phyloP scores from a whole-genome alignment of 768 basidiomycete species.

The Brasilioporus rufonigricans region DNA sequence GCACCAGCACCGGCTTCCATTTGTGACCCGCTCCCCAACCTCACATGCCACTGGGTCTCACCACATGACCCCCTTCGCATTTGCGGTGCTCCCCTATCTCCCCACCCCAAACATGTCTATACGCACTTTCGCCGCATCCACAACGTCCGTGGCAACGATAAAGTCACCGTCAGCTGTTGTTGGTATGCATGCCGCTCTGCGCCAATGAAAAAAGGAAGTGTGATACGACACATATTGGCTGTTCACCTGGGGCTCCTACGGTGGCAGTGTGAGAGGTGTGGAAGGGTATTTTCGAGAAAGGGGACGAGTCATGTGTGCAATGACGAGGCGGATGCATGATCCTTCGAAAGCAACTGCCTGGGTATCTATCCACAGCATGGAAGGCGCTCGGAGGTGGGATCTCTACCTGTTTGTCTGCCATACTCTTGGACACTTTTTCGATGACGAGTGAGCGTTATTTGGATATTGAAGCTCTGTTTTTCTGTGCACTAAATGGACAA shows the following conservation, averaged over 20 bases:
- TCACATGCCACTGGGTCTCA: conserved; percentile 13
- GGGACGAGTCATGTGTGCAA: conserved; percentile 14
- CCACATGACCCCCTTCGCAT: not conserved
- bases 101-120: conserved; percentile 6
- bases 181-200: conserved; percentile 15
- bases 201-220: conserved; percentile 22
- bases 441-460: not conserved
- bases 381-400: not conserved
- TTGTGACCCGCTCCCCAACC: not conserved
- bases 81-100: conserved; percentile 9
- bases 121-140: conserved; percentile 16
- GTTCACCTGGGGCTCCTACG: conserved; percentile 18
- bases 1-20: not conserved
- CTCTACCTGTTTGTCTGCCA: not conserved
- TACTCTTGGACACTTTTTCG: not conserved
- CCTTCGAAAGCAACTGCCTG: not conserved
- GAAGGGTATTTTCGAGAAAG: conserved; percentile 17
- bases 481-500: not conserved
- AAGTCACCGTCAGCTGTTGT: conserved; percentile 1
- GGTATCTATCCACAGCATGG: not conserved
- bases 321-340: not conserved
- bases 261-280: conserved; percentile 16
- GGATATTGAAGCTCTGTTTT: not conserved
- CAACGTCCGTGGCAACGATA: conserved; percentile 20
- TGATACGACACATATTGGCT: conserved; percentile 17